Base-by-base conservation (phyloP, 768 basidiomycete genomes). In the Tubosaeta sp. region DNA sequence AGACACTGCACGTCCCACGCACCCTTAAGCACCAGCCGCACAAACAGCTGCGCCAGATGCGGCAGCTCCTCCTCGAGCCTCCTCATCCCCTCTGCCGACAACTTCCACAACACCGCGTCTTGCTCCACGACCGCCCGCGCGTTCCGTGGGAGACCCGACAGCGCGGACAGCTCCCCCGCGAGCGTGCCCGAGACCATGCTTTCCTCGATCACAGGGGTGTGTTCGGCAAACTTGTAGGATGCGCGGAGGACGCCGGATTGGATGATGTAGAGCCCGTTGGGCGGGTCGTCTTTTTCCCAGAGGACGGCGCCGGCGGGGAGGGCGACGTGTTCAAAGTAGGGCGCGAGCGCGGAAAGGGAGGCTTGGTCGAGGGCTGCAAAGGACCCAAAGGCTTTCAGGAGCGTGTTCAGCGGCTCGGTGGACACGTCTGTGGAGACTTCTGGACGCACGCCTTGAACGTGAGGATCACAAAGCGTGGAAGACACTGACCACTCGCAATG, bases 181-280 rank as follows among this genome's bases (percentile, higher is more conserved):
- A 97, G 72, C 0, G 93, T 92, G 3, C 94, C 95, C 4, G 91
- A 83, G 0, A 95, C 91, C 93, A 95, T 95, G 2, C 88, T 90
- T 71, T 95, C 93, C 62, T 89, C 86, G 45, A 92, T 83, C 6
- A 71, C 66, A 25, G 80, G 78, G 6, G 80, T 72, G 57, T 88
- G 81, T 45, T 83, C 83, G 3, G 82, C 83, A 64, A 93, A 95
- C 42, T 74, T 69, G 70, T 97, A 98, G 17, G 78, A 79, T 0
- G 95, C 95, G 10, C 89, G 77, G 31, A 99, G 75, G 31, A 92
- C 81, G 8, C 95, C 95, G 0, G 84, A 79, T 60, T 97, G 86
- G 58, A 99, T 84, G 61, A 98, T 77, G 72, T 95, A 97, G 26
- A 97, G 69, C 5, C 88, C 92, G 61, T 93, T 87, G 0, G 94